These are phyloP conservation scores for Trypanosoma congolense DNA, from an alignment of 208 protist species.

Conservation along the genomic window DNA sequence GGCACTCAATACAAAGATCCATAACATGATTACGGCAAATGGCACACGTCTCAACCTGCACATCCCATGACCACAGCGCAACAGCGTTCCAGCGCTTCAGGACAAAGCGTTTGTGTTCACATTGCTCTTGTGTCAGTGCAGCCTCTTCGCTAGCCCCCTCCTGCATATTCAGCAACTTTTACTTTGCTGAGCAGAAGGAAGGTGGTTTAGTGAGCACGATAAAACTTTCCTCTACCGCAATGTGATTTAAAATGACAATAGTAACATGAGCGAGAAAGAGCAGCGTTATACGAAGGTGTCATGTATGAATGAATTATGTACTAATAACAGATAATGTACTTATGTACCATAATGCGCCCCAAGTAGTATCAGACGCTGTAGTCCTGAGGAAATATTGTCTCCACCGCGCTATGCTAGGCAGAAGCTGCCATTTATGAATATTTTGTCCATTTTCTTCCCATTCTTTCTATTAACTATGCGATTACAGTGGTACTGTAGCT, in stretches of 20 bases:
- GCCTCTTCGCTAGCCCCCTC: background rate
- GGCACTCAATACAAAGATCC: conserved; percentile 98
- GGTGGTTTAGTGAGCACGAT: background rate
- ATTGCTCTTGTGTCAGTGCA: conserved; percentile 10
- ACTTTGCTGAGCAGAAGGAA: background rate
- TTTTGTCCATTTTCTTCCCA: conserved; percentile 76
- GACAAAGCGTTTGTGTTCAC: conserved; percentile 48
- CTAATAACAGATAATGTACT: too few species aligned
- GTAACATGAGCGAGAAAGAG: background rate
- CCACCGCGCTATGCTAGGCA: conserved; percentile 6
- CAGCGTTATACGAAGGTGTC: too few species aligned
- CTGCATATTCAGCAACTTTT: conserved; percentile 6
- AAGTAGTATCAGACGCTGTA: too few species aligned
- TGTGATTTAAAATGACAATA: background rate
- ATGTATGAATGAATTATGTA: too few species aligned
- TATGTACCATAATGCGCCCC: too few species aligned
- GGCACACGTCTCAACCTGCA: conserved; percentile 97
- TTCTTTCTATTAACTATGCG: conserved; percentile 80
- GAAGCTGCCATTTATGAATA: conserved; percentile 84
- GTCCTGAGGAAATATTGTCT: too few species aligned
- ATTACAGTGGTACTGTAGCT: conserved; percentile 74
- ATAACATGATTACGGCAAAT: conserved; percentile 99
- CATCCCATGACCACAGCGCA: conserved; percentile 98
- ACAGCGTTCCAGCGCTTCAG: conserved; percentile 98
- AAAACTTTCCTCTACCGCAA: too few species aligned